Conservation (phyloP, 2,329 filamentous ascomycete species). For the Aspergillus ochraceus region DNA sequence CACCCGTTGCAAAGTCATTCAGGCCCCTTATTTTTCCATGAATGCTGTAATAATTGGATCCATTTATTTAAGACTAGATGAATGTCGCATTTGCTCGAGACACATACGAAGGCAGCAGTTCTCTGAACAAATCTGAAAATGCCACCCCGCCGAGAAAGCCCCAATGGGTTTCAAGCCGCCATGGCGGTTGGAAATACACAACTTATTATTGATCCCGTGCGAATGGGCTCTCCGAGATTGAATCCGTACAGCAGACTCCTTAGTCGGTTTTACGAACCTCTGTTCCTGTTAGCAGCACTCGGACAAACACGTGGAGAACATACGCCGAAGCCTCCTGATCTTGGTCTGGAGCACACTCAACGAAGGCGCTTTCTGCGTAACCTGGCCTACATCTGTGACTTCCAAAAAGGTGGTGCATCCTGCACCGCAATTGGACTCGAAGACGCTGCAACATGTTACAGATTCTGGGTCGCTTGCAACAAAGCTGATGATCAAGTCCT, state of each 20-base stretch:
- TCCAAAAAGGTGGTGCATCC: slow-evolving; percentile 46
- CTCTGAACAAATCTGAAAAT: too few relatives aligned
- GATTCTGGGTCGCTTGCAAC: slow-evolving; percentile 51
- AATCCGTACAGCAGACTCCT: slow-evolving; percentile 15
- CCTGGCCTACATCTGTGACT: slow-evolving; percentile 48
- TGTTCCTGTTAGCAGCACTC: slow-evolving; percentile 31
- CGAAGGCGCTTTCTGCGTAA: slow-evolving; percentile 16
- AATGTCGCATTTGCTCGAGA: too few relatives aligned
- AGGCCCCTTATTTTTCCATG: too few relatives aligned
- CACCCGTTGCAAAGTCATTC: too few relatives aligned
- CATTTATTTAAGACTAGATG: too few relatives aligned
- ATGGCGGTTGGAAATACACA: too few relatives aligned
- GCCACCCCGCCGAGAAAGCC: too few relatives aligned
- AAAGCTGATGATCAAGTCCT: slow-evolving; percentile 19
- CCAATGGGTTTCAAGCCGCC: too few relatives aligned
- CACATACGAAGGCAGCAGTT: too few relatives aligned
- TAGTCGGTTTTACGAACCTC: slow-evolving; percentile 42
- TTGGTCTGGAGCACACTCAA: slow-evolving; percentile 3
- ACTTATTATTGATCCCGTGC: neutral
- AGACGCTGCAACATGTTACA: slow-evolving; percentile 27
- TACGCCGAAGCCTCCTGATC: neutral
- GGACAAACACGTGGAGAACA: slow-evolving; percentile 13
- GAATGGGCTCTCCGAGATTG: slow-evolving; percentile 9
- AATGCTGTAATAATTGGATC: too few relatives aligned
- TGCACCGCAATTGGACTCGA: slow-evolving; percentile 50